phyloP scores from a whole-genome alignment of 2,329 filamentous ascomycete genomes.

The Sporothrix euskadiensis region DNA sequence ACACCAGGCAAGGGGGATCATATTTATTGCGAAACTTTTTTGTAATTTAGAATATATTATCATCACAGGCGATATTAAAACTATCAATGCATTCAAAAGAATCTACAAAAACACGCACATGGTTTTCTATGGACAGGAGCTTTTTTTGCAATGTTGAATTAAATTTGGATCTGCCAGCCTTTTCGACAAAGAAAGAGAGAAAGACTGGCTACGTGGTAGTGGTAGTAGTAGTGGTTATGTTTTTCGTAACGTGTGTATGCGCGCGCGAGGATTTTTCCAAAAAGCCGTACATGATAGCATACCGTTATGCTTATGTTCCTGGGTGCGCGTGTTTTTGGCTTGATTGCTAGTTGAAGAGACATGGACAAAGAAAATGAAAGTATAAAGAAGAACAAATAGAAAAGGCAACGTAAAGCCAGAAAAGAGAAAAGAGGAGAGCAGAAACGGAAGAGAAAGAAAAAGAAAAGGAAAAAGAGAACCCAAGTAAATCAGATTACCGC shows the following conservation, averaged over 20 bases:
- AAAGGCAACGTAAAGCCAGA: neutral
- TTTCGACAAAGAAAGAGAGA: neutral
- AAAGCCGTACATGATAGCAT: conserved; percentile 28
- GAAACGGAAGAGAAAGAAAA: neutral
- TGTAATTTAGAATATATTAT: conserved; percentile 9
- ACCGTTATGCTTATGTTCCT: conserved; percentile 17
- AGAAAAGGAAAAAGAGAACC: neutral
- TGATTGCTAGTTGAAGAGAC: conserved; percentile 23
- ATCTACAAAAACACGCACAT: neutral
- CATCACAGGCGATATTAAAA: neutral
- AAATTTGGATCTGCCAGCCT: conserved; percentile 4
- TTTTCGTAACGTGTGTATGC: neutral
- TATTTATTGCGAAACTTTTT: neutral
- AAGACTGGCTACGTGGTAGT: neutral
- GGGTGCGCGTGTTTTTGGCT: neutral
- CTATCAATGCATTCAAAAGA: neutral
- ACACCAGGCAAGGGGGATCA: neutral
- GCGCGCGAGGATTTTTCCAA: conserved; percentile 16
- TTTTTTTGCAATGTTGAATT: conserved; percentile 21
- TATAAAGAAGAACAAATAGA: neutral
- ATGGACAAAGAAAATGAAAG: conserved; percentile 6
- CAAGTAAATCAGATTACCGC: conserved; percentile 17
- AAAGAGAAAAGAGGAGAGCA: neutral
- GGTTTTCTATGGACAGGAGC: neutral
- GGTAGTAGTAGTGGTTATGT: neutral